Base-by-base conservation (phyloP, 2,329 filamentous ascomycete genomes). In the Xylariaceae sp. region DNA sequence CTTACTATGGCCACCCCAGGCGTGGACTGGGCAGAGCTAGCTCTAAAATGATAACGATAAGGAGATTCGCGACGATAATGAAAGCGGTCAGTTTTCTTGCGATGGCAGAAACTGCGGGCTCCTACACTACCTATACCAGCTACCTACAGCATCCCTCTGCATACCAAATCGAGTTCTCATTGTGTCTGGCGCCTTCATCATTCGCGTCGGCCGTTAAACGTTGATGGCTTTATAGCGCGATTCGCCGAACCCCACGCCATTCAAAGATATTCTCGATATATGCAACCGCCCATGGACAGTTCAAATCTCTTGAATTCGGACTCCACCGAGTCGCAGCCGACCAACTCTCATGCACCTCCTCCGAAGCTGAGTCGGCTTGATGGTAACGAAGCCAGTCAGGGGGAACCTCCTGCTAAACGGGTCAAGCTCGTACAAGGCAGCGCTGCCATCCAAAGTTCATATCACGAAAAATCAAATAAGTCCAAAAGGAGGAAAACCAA, bases 211-310 rank as follows among this genome's bases (percentile, higher is more conserved):
- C 13, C 13, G 10, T 34, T 13, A 9, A 26, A 26, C 8, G 8
- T 34, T 5, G 21, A 32, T 30, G 3, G n/a, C 10, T 16, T 9
- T 8, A 21, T 15, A 49, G 5, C 5, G n/a, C 10, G 16, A 19
- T n/a, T 18, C 18, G 10, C 32, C 13, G 10, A 18, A 16, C 13
- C 18, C 6, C 41, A 7, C 15, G 10, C 45, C 21, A 16, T 21
- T 30, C 50, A 16, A 39, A 69, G 68, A 67, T 76, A 77, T 61
- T 68, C 74, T 44, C 68, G 75, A 59, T 77, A 77, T 54, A 64
- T 77, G 15, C 74, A 65, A 16, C 61, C 36, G n/a, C 15, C n/a
- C 36, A 18, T 16, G 15, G n/a, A 16, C 5, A 15, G n/a, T 18
- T 37, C 36, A 37, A 37, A 5, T 37, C 5, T 9, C 36, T 37